A percentile compares a stretch with the other conserved stretches of the same genome.
These are phyloP conservation scores for Marasmius fiardii DNA, from an alignment of 1,284 basidiomycete species.

Conservation along the genomic window DNA sequence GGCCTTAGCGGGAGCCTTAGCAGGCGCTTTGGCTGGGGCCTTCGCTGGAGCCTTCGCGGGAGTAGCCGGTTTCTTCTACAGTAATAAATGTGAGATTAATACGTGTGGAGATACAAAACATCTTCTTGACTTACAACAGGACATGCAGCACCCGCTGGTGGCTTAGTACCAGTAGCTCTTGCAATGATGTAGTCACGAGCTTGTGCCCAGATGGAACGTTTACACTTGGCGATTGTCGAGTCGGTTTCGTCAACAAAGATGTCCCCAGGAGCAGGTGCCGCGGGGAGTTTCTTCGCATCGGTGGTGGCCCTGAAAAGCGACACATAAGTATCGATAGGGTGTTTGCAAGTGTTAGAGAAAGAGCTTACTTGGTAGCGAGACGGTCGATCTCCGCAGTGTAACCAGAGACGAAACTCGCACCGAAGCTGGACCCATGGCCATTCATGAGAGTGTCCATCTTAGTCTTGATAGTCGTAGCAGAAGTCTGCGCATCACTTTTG, in stretches of 20 bases:
- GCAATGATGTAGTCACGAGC: constrained; percentile 8
- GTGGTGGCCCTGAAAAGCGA: background rate
- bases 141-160: background rate
- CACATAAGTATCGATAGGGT: background rate
- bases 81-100: too few species aligned
- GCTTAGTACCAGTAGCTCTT: constrained; percentile 2
- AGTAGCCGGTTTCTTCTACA: background rate
- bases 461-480: background rate
- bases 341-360: background rate
- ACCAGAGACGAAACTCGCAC: background rate
- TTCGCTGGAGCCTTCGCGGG: background rate
- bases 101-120: too few species aligned
- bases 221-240: constrained; percentile 9
- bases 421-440: background rate
- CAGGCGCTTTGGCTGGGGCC: background rate
- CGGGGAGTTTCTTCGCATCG: background rate
- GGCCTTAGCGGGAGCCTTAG: background rate
- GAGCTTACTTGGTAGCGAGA: background rate
- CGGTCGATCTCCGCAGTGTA: background rate
- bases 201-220: constrained; percentile 4
- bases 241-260: constrained; percentile 7
- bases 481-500: background rate
- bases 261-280: constrained; percentile 6
- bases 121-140: background rate
- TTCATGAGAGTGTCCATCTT: background rate